Conservation (phyloP, 345 rosid species). For the Alliaria petiolata region DNA sequence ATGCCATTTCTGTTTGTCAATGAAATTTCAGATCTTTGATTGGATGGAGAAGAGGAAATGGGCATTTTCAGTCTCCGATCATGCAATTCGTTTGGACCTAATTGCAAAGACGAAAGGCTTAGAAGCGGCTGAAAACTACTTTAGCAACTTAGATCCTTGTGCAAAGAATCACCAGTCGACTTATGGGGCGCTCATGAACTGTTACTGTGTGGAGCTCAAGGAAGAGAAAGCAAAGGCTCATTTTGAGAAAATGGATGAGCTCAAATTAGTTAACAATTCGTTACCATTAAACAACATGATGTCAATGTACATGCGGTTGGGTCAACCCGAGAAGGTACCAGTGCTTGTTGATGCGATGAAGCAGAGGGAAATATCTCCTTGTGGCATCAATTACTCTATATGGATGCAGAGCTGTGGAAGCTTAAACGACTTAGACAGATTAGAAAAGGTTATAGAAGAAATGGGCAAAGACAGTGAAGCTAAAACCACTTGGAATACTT, state of each 20-base stretch:
- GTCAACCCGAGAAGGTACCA: slow-evolving; percentile 63
- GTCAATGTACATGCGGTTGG: slow-evolving; percentile 48
- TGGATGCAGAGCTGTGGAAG: slow-evolving; percentile 62
- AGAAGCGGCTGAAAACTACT: too few relatives aligned
- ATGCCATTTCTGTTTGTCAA: too few relatives aligned
- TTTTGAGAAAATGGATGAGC: slow-evolving; percentile 51
- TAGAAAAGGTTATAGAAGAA: slow-evolving; percentile 36
- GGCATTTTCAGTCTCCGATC: slow-evolving; percentile 36
- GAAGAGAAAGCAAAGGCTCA: slow-evolving; percentile 51
- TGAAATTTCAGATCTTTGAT: slow-evolving; percentile 41
- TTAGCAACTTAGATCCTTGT: too few relatives aligned
- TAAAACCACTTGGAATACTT: slow-evolving; percentile 42
- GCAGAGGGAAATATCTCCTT: slow-evolving; percentile 32
- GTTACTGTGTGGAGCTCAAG: slow-evolving; percentile 34
- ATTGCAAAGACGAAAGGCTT: too few relatives aligned
- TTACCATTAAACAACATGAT: slow-evolving; percentile 57
- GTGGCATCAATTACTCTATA: slow-evolving; percentile 30
- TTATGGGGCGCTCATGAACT: too few relatives aligned
- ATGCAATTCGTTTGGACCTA: slow-evolving; percentile 53
- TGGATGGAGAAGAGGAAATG: slow-evolving; percentile 83
- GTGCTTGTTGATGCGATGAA: too few relatives aligned
- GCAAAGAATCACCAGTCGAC: too few relatives aligned
- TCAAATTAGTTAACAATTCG: slow-evolving; percentile 31
- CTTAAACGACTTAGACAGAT: slow-evolving; percentile 42
- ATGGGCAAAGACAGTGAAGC: slow-evolving; percentile 29